phyloP scores from a whole-genome alignment of 495 filamentous ascomycete genomes.

The Chaetomidium leptoderma region DNA sequence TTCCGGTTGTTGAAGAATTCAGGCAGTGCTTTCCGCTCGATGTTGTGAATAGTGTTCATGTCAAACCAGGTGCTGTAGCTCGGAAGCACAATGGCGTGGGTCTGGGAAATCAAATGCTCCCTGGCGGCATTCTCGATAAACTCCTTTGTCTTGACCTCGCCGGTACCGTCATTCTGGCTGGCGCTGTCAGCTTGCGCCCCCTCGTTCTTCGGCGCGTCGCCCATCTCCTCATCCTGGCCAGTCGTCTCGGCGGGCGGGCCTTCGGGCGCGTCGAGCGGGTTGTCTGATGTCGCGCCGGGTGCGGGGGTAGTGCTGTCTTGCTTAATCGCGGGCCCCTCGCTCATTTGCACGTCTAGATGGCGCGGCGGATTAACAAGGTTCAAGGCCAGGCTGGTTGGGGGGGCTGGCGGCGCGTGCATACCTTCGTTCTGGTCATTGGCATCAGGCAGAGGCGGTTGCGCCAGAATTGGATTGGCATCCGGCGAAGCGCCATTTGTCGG shows the following conservation, averaged over 20 bases:
- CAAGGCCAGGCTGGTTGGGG: not conserved
- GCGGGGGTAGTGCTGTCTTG: constrained; percentile 51
- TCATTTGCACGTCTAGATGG: constrained; percentile 53
- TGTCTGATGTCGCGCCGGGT: constrained; percentile 62
- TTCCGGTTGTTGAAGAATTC: constrained; percentile 99
- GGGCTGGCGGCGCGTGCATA: constrained; percentile 16
- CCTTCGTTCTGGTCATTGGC: constrained; percentile 33
- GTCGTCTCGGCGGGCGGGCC: constrained; percentile 66
- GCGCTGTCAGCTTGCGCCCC: constrained; percentile 46
- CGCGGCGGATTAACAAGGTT: not conserved
- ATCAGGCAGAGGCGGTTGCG: constrained; percentile 48
- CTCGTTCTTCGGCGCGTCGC: constrained; percentile 59
- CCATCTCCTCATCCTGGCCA: constrained; percentile 83
- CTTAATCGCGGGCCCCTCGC: constrained; percentile 48
- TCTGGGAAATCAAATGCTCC: constrained; percentile 85
- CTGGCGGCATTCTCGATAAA: constrained; percentile 78
- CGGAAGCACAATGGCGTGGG: constrained; percentile 88
- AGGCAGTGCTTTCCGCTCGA: constrained; percentile 86
- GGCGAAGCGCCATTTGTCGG: constrained; percentile 50
- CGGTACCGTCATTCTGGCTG: constrained; percentile 36
- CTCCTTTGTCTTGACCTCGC: constrained; percentile 62
- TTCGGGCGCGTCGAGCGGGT: constrained; percentile 79
- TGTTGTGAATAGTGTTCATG: constrained; percentile 82
- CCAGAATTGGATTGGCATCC: constrained; percentile 46
- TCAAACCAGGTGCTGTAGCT: constrained; percentile 98